Percentiles rank a stretch among this genome's conserved stretches.
These are phyloP conservation scores for Westerdykella ornata DNA, from an alignment of 2,329 filamentous ascomycete genomes.

Conservation along the genomic window DNA sequence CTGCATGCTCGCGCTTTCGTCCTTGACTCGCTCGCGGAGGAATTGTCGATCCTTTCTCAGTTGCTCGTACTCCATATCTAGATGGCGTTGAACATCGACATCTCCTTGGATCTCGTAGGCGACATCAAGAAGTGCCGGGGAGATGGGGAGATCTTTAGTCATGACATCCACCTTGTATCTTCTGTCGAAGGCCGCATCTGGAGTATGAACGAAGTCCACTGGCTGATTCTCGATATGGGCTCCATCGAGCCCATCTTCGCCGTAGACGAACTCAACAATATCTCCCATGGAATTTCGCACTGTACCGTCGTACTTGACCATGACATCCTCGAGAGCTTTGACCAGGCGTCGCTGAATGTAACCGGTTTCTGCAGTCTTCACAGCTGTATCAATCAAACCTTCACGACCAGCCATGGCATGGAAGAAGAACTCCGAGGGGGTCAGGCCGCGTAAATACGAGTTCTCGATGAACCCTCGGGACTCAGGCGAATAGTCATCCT, in stretches of 20 bases:
- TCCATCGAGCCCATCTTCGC: slow-evolving; percentile 93
- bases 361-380: slow-evolving; percentile 98
- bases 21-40: slow-evolving; percentile 63
- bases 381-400: slow-evolving; percentile 98
- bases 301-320: slow-evolving; percentile 95
- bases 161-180: slow-evolving; percentile 85
- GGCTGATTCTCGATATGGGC: slow-evolving; percentile 89
- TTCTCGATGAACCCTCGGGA: slow-evolving; percentile 98
- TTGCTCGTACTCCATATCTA: slow-evolving; percentile 83
- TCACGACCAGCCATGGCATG: slow-evolving; percentile 99
- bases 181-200: slow-evolving; percentile 67
- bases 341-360: slow-evolving; percentile 98
- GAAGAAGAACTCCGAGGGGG: slow-evolving; percentile 97
- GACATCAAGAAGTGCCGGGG: slow-evolving; percentile 70
- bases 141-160: slow-evolving; percentile 58
- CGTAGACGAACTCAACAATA: slow-evolving; percentile 94
- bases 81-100: slow-evolving; percentile 73
- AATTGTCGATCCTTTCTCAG: slow-evolving; percentile 67
- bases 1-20: slow-evolving; percentile 80
- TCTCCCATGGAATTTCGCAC: slow-evolving; percentile 95
- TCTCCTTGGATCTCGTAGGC: slow-evolving; percentile 82
- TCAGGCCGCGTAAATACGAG: slow-evolving; percentile 92
- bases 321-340: slow-evolving; percentile 95
- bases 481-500: slow-evolving; percentile 97
- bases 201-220: slow-evolving; percentile 78